These are phyloP conservation scores for Atkinsonella hypoxylon DNA, from an alignment of 2,329 filamentous ascomycete genomes.

Conservation along the genomic window DNA sequence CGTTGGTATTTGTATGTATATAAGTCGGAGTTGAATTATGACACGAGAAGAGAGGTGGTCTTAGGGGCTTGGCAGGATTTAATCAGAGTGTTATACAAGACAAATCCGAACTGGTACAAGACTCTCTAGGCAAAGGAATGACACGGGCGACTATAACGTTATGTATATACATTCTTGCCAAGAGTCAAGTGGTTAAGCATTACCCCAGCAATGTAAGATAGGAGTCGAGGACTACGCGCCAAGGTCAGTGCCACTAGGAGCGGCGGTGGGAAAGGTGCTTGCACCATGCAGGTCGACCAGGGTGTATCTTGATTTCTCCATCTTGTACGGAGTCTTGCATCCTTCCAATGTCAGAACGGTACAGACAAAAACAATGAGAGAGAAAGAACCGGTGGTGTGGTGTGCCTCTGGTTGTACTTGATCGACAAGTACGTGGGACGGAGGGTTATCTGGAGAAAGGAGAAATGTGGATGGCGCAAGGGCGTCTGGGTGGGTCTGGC, in stretches of 20 bases:
- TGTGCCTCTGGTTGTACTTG: slow-evolving; percentile 5
- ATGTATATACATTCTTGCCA: slow-evolving; percentile 15
- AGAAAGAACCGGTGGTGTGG: slow-evolving; percentile 10
- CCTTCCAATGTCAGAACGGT: background rate
- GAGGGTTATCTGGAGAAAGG: slow-evolving; percentile 9
- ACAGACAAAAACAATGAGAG: background rate
- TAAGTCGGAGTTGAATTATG: background rate
- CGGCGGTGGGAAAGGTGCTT: slow-evolving; percentile 1
- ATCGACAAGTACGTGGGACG: slow-evolving; percentile 5
- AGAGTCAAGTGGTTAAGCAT: slow-evolving; percentile 1
- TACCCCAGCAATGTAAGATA: slow-evolving; percentile 2
- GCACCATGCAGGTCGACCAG: slow-evolving; percentile 4
- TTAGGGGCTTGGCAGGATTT: background rate
- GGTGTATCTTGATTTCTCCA: slow-evolving; percentile 7
- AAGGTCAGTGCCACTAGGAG: slow-evolving; percentile 1
- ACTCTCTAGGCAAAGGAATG: slow-evolving; percentile 5
- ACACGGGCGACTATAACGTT: slow-evolving; percentile 11
- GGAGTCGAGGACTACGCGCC: background rate
- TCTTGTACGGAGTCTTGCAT: slow-evolving; percentile 2
- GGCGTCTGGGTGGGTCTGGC: background rate
- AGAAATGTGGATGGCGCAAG: slow-evolving; percentile 6
- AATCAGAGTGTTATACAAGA: background rate
- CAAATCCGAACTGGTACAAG: slow-evolving; percentile 1
- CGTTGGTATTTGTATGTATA: background rate
- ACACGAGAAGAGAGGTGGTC: background rate